These are phyloP conservation scores for Pythium brachiatum DNA, from an alignment of 352 stramenopile genomes.

Conservation along the genomic window DNA sequence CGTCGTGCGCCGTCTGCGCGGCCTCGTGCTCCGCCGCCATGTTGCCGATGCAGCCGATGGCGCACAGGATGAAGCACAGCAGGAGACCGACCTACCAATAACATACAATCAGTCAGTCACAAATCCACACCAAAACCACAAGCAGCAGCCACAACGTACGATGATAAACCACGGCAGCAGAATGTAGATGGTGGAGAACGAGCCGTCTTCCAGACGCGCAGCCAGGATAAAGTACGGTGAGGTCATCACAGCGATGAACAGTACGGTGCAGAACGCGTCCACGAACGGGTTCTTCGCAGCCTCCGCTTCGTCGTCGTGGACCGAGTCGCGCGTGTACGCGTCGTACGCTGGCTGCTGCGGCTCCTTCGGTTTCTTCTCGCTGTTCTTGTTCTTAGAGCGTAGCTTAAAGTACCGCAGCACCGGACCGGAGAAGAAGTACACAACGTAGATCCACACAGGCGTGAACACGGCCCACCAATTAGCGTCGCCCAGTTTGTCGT, in stretches of 20 bases:
- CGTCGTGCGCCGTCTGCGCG: conserved; percentile 35
- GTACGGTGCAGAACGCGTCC: conserved; percentile 51
- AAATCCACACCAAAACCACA: neutral
- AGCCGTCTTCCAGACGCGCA: conserved; percentile 59
- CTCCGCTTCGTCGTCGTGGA: conserved; percentile 58
- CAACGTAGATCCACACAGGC: conserved; percentile 74
- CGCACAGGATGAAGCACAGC: conserved; percentile 80
- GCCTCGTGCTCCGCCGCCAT: conserved; percentile 40
- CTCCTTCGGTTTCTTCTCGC: conserved; percentile 29
- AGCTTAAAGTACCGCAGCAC: conserved; percentile 51
- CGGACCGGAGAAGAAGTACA: conserved; percentile 54
- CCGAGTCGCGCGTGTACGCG: conserved; percentile 74
- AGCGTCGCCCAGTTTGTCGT: conserved; percentile 41
- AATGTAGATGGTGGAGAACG: conserved; percentile 81
- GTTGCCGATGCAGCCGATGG: conserved; percentile 70
- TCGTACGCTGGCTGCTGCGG: conserved; percentile 53
- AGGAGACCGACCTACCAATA: conserved; percentile 50
- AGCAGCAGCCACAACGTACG: conserved; percentile 34
- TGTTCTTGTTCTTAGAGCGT: conserved; percentile 40
- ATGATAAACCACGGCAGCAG: conserved; percentile 82
- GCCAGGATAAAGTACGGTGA: conserved; percentile 83
- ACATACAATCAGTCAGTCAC: neutral
- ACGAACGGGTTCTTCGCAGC: conserved; percentile 53
- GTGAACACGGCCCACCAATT: conserved; percentile 85
- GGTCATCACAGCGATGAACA: conserved; percentile 38